Evolutionary conservation across 2,329 filamentous ascomycete genomes (phyloP).

Genomic region (Passalora sequoiae): DNA sequence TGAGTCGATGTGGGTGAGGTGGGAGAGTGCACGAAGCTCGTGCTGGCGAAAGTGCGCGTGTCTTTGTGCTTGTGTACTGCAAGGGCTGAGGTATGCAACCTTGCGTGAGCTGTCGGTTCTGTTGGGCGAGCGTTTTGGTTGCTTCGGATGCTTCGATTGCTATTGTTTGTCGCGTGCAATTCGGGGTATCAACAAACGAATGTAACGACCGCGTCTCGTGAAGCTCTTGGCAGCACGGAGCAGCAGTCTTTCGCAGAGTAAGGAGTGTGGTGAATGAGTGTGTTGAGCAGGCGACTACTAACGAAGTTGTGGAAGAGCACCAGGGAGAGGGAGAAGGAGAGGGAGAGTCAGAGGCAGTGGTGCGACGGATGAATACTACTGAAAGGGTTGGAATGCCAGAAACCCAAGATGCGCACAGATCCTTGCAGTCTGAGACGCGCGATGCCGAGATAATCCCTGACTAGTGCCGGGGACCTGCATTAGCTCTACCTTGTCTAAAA

Average conservation of each 20-base stretch:
- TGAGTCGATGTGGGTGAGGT: constrained; percentile 2
- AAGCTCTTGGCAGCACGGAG: constrained; percentile 19
- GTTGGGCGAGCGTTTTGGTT: neutral
- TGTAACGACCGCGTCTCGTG: constrained; percentile 20
- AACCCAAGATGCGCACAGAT: neutral
- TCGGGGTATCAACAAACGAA: constrained; percentile 15
- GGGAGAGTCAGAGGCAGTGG: too few species aligned
- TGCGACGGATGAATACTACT: too few species aligned
- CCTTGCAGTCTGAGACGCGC: neutral
- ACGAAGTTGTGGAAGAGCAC: too few species aligned
- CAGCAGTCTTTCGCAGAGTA: constrained; percentile 13
- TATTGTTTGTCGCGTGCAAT: neutral
- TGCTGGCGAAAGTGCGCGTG: constrained; percentile 17
- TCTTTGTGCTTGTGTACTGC: constrained; percentile 13
- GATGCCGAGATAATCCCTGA: too few species aligned
- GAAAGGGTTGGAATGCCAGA: neutral
- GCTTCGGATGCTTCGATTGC: neutral
- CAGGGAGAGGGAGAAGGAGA: too few species aligned
- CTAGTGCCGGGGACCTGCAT: constrained; percentile 5
- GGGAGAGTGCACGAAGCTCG: constrained; percentile 8
- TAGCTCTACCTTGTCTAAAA: constrained; percentile 4
- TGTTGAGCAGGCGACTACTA: too few species aligned
- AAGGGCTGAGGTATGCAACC: constrained; percentile 20
- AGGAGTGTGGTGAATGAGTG: constrained; percentile 14
- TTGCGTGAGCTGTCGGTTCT: constrained; percentile 11